Evolutionary conservation across 768 basidiomycete species (phyloP).

Genomic region (Crassisporium funariophilum): DNA sequence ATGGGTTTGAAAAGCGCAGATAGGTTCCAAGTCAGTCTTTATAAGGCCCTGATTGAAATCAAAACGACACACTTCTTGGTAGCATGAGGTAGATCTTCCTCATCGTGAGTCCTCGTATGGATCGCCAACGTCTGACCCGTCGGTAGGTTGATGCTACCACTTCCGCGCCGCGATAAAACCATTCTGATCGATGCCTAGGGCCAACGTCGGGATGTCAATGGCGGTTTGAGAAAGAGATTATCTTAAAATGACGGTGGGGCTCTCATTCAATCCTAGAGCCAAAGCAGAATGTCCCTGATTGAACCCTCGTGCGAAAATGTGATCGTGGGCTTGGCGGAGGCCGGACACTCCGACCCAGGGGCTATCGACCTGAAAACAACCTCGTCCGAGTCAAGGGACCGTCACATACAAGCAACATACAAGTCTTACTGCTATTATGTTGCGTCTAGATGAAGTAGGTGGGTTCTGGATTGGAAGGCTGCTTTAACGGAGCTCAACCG

Average conservation of each 20-base stretch:
- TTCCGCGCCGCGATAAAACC: conserved; percentile 76
- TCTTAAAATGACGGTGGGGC: conserved; percentile 14
- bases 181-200: conserved; percentile 34
- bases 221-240: conserved; percentile 16
- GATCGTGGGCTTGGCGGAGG: too few relatives aligned
- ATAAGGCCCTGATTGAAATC: conserved; percentile 3
- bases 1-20: conserved; percentile 7
- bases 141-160: conserved; percentile 71
- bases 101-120: conserved; percentile 87
- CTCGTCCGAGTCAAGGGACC: too few relatives aligned
- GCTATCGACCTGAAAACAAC: too few relatives aligned
- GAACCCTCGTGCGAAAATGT: too few relatives aligned
- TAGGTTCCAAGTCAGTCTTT: conserved; percentile 10
- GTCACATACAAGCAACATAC: too few relatives aligned
- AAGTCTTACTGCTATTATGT: too few relatives aligned
- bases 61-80: conserved; percentile 75
- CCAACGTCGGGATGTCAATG: conserved; percentile 13
- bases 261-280: conserved; percentile 4
- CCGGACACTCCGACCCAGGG: too few relatives aligned
- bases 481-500: too few relatives aligned
- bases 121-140: conserved; percentile 80
- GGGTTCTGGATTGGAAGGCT: too few relatives aligned
- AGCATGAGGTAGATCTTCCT: conserved; percentile 88
- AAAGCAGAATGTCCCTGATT: neutral
- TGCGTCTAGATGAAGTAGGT: too few relatives aligned